Evolutionary conservation across 2,329 filamentous ascomycete species (phyloP).

Genomic region (Ceratocystis huliohia): DNA sequence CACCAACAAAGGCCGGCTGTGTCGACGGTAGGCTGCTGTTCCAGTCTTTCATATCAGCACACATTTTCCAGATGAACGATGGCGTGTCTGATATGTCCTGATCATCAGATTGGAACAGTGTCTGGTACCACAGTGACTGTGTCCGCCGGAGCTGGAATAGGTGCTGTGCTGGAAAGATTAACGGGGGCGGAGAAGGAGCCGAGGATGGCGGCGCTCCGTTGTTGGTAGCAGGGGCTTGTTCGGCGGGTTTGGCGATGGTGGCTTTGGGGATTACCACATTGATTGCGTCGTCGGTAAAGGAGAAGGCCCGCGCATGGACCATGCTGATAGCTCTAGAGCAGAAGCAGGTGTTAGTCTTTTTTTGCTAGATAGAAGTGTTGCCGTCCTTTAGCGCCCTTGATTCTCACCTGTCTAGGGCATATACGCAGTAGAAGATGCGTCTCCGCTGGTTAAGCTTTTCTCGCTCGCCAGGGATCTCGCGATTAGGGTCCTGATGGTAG

Average conservation of each 20-base stretch:
- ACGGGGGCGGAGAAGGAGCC: constrained; percentile 33
- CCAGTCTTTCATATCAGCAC: constrained; percentile 68
- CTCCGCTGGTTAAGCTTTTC: constrained; percentile 63
- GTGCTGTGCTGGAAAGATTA: constrained; percentile 55
- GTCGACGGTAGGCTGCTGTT: constrained; percentile 58
- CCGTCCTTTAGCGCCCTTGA: no score
- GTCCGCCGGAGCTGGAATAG: constrained; percentile 73
- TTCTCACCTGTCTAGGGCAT: constrained; percentile 68
- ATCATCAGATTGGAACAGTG: constrained; percentile 67
- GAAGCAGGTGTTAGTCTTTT: constrained; percentile 23
- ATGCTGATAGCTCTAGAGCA: constrained; percentile 64
- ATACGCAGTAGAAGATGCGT: constrained; percentile 80
- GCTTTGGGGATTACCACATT: constrained; percentile 60
- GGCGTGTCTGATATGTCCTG: constrained; percentile 55
- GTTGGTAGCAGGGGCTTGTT: constrained; percentile 23
- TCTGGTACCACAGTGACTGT: constrained; percentile 82
- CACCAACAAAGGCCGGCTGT: constrained; percentile 51
- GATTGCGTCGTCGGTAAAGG: constrained; percentile 80
- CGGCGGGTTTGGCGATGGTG: constrained; percentile 29
- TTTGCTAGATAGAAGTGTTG: neutral
- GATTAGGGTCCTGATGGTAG: constrained; percentile 79
- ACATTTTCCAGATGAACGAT: constrained; percentile 62
- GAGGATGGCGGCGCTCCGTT: constrained; percentile 32
- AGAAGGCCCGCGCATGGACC: constrained; percentile 76
- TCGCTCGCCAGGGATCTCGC: constrained; percentile 54